A percentile compares a stretch with the other conserved stretches of the same genome.
phyloP scores from a whole-genome alignment of 257 asterid genomes.

The Solanum chiquidenum region DNA sequence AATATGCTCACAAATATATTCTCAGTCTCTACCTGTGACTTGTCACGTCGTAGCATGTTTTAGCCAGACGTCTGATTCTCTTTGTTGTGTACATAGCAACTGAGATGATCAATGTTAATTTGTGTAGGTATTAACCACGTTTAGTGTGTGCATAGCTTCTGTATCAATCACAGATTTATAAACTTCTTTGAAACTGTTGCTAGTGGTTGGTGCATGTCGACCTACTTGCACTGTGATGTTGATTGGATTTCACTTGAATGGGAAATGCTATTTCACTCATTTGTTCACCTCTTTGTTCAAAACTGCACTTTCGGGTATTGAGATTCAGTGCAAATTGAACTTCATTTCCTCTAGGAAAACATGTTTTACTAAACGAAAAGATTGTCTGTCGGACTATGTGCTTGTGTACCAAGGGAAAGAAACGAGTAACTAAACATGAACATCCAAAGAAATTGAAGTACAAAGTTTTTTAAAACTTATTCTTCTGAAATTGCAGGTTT shows the following conservation, averaged over 20 bases:
- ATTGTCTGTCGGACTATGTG: not conserved
- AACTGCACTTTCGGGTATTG: not conserved
- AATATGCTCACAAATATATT: not conserved
- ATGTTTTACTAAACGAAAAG: not conserved
- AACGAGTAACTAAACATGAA: not conserved
- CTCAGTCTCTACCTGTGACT: not conserved
- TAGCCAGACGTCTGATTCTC: not conserved
- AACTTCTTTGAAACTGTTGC: not conserved
- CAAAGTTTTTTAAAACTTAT: not conserved
- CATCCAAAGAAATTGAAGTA: not conserved
- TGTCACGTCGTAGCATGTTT: not conserved
- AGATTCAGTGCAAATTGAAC: not conserved
- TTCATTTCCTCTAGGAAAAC: not conserved
- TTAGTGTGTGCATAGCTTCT: not conserved
- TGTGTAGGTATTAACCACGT: not conserved
- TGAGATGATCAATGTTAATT: not conserved
- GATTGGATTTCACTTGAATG: not conserved
- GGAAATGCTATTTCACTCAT: not conserved
- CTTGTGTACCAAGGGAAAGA: not conserved
- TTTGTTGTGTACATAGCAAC: not conserved
- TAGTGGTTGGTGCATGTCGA: not conserved
- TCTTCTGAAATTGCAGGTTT: conserved; percentile 35
- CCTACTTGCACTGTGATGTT: not conserved
- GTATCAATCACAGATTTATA: not conserved
- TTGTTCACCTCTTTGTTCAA: not conserved